Evolutionary conservation across 108 stramenopile genomes (phyloP).

Genomic region (Cyclotella sp.): DNA sequence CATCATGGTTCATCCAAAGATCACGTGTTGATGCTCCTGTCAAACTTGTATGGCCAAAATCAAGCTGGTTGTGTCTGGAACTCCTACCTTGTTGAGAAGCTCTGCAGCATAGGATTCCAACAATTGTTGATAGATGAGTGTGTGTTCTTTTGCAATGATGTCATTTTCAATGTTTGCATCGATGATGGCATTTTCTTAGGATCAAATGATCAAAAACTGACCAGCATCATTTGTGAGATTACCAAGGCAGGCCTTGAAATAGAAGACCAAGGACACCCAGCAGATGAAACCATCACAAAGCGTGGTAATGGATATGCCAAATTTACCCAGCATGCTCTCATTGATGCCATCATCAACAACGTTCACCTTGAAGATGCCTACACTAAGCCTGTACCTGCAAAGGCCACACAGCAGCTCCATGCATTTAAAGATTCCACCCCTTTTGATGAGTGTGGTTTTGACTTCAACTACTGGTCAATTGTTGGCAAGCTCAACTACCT

Average conservation of each 20-base stretch:
- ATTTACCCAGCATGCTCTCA: slow-evolving; percentile 56
- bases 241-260: slow-evolving; percentile 32
- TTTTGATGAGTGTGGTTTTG: slow-evolving; percentile 14
- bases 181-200: slow-evolving; percentile 56
- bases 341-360: slow-evolving; percentile 41
- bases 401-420: not conserved
- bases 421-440: not conserved
- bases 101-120: slow-evolving; percentile 35
- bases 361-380: not conserved
- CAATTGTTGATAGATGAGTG: slow-evolving; percentile 29
- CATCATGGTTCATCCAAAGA: slow-evolving; percentile 32
- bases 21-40: slow-evolving; percentile 10
- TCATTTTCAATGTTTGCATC: slow-evolving; percentile 11
- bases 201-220: not conserved
- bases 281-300: slow-evolving; percentile 49
- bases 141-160: not conserved
- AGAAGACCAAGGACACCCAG: slow-evolving; percentile 48
- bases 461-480: slow-evolving; percentile 44
- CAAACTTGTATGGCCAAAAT: slow-evolving; percentile 54
- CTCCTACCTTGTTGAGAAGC: slow-evolving; percentile 39
- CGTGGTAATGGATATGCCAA: slow-evolving; percentile 33
- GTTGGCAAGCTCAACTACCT: slow-evolving; percentile 50
- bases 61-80: slow-evolving; percentile 53
- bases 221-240: too few species aligned
- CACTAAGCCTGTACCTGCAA: not conserved